A percentile compares a stretch with the other conserved stretches of the same genome.
Evolutionary conservation across 2,329 filamentous ascomycete species (phyloP).

Genomic region (Penicillium hordei): DNA sequence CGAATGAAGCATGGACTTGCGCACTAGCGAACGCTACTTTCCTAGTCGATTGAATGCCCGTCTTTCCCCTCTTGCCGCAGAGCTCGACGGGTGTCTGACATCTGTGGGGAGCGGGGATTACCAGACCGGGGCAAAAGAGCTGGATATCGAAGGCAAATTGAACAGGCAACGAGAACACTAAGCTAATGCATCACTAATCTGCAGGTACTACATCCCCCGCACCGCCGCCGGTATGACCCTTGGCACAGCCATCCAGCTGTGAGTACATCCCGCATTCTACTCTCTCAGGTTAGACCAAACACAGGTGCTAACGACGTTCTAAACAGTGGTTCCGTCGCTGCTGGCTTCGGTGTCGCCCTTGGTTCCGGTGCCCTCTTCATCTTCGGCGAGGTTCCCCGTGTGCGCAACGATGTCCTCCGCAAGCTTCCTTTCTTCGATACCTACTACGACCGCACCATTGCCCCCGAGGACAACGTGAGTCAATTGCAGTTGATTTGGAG

Average conservation of each 20-base stretch:
- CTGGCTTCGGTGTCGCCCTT: slow-evolving; percentile 57
- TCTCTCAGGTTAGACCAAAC: neutral
- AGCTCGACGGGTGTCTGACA: neutral
- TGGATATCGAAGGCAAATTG: neutral
- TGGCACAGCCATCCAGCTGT: slow-evolving; percentile 46
- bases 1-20: neutral
- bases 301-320: slow-evolving; percentile 20
- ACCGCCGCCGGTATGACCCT: slow-evolving; percentile 53
- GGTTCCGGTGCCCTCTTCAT: slow-evolving; percentile 64
- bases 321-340: slow-evolving; percentile 48
- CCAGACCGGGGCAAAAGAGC: neutral
- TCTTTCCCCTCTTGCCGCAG: neutral
- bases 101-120: neutral
- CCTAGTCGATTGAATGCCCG: neutral
- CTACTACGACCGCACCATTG: slow-evolving; percentile 58
- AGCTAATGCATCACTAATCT: slow-evolving; percentile 4
- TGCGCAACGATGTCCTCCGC: slow-evolving; percentile 62
- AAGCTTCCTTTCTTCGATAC: slow-evolving; percentile 59
- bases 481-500: neutral
- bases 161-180: neutral
- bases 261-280: slow-evolving; percentile 31
- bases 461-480: slow-evolving; percentile 63
- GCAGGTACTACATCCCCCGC: slow-evolving; percentile 51
- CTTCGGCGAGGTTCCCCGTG: slow-evolving; percentile 63
- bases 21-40: neutral